Base-by-base conservation (phyloP, 495 filamentous ascomycete species). In the Podospora pseudopauciseta region DNA sequence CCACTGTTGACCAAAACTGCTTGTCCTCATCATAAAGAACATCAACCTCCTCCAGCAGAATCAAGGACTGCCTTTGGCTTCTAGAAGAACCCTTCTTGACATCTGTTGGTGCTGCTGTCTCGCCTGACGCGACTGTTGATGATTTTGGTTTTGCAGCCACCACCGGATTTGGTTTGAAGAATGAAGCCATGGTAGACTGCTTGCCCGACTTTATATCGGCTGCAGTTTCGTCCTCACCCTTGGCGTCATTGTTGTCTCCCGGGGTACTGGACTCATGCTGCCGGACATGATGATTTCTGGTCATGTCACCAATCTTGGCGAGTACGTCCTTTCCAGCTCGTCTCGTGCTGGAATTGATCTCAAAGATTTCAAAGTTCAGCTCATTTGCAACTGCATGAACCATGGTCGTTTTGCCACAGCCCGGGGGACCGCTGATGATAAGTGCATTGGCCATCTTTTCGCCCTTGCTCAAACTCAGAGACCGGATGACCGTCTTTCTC, bases 351-450 rank as follows among this genome's bases (percentile, higher is more conserved):
- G 94, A 76, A 70, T 96, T 97, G 73, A 99, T 91, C 78, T 99
- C 96, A 71, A 98, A 98, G 5, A 99, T 87, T 67, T 96, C 92
- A 76, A 94, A 98, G 23, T 89, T 94, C 26, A 97, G 85, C 80
- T 99, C 95, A 72, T 93, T 95, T 2, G 96, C 95, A n/a, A 93
- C 91, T 4, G 96, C 96, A 78, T 97, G 93, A 0, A 97, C 89
- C 1, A 92, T 88, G 18, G 96, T 94, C 15, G 93, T 96, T 78
- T 99, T 99, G 7, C 96, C 96, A 75, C 90, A 96, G 2, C 96
- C 96, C 66, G 87, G 81, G 1, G 95, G 93, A 5, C 96, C 96
- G 74, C 93, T 98, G 32, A 99, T 83, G 5, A 99, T 78, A 30
- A 97, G 86, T 2, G 89, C 86, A 68, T 89, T 89, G 16, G 79